Conservation (phyloP, 306 rosid genomes). For the Canavalia gladiata region DNA sequence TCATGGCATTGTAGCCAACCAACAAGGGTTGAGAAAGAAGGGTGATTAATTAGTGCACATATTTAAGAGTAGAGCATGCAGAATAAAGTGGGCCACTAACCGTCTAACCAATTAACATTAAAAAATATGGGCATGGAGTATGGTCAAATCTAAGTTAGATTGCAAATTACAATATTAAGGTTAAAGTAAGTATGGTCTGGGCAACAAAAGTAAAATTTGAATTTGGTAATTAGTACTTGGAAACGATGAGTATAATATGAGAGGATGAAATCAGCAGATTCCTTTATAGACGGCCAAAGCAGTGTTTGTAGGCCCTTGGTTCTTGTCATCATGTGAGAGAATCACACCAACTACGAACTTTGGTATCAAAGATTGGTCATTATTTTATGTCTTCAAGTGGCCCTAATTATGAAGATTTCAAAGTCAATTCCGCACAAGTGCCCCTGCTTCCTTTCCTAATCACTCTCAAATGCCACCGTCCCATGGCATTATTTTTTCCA, state of each 20-base stretch:
- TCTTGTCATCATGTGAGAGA: conserved; percentile 64
- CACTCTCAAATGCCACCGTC: conserved; percentile 52
- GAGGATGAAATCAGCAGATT: conserved; percentile 70
- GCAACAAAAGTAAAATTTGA: conserved; percentile 38
- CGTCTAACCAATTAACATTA: conserved; percentile 53
- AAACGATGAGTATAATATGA: not conserved
- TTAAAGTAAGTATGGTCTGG: conserved; percentile 28
- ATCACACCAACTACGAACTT: conserved; percentile 57
- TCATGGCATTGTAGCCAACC: conserved; percentile 24
- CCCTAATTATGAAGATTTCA: conserved; percentile 43
- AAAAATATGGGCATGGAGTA: conserved; percentile 40
- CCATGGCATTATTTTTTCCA: not conserved
- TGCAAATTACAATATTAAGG: conserved; percentile 43
- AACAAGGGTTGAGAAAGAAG: conserved; percentile 40
- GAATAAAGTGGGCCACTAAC: conserved; percentile 58
- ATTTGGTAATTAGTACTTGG: not conserved
- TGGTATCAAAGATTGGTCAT: conserved; percentile 59
- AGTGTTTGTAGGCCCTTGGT: conserved; percentile 45
- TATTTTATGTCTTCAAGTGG: conserved; percentile 54
- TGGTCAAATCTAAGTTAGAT: conserved; percentile 38
- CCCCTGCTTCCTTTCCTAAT: conserved; percentile 44
- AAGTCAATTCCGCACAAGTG: conserved; percentile 50
- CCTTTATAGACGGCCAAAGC: conserved; percentile 66
- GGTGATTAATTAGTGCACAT: conserved; percentile 31
- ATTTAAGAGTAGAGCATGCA: conserved; percentile 48